Evolutionary conservation across 1,284 basidiomycete species (phyloP), one percentile per base, ranked within the genome.

Genomic region (Ganoderma sp.): DNA sequence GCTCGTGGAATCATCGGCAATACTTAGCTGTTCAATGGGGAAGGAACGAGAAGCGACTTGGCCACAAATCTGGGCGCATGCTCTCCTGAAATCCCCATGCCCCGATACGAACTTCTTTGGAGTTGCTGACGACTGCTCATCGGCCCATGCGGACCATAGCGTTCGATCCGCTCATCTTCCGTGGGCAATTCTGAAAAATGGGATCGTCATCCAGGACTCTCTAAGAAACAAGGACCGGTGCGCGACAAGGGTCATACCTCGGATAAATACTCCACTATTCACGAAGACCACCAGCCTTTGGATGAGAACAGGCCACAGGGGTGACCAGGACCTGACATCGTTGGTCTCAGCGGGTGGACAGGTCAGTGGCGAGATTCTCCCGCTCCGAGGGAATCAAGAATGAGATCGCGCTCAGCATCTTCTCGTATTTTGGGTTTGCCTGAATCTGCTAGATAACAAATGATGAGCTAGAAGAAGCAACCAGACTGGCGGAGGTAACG

Each of bases 1-100:
- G 58, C 58, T 39, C 71, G 71, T 70, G 67, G 67, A 67, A 69
- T 69, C 66, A 54, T 72, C 71, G 71, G 71, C 10, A 32, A 66
- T 70, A 72, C 71, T 62, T 72, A 72, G 71, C 71, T 69, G 17
- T 63, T 41, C 42, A 22, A 28, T 28, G 34, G 54, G 61, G 66
- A 59, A 59, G 34, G 43, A 45, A 39, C 52, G 43, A 65, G 71
- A 72, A 72, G 68, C 62, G 42, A 12, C 15, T n/a, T 58, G 45
- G 61, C 42, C 63, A 28, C 57, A 48, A 14, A 42, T 39, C 48
- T 54, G 61, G 52, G 60, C 41, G 57, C 39, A 25, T 48, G 43
- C 61, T 12, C 7, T 28, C 22, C n/a, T 22, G 10, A n/a, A 56
- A 28, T 52, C 34, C 45, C 22, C 52, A 52, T 25, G 60, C 48